Conservation (phyloP, 495 filamentous ascomycete genomes). For the Aspergillus saccharolyticus region DNA sequence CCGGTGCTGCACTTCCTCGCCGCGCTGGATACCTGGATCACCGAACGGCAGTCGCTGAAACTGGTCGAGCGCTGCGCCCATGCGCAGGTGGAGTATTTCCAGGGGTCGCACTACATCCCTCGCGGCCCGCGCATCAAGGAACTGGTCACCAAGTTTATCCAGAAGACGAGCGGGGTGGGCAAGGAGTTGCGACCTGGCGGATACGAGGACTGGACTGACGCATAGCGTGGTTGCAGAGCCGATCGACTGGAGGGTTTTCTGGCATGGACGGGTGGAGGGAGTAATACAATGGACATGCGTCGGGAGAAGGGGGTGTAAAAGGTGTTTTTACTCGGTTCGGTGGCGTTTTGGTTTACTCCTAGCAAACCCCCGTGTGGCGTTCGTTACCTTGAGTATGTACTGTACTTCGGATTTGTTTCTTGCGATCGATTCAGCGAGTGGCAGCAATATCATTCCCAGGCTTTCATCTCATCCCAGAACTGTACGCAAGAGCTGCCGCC, state of each 20-base stretch:
- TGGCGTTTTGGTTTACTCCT: too few species aligned
- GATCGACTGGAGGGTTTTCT: not conserved
- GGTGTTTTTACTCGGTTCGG: too few species aligned
- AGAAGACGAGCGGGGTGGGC: not conserved
- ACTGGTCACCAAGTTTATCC: not conserved
- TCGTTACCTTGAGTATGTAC: too few species aligned
- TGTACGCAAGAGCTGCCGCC: too few species aligned
- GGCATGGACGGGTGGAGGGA: not conserved
- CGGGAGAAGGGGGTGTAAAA: too few species aligned
- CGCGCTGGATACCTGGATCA: not conserved
- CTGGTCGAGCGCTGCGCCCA: not conserved
- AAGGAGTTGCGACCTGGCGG: not conserved
- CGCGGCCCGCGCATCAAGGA: not conserved
- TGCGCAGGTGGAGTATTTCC: slow-evolving; percentile 1
- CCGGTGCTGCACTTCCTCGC: slow-evolving; percentile 1
- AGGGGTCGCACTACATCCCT: not conserved
- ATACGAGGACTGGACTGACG: not conserved
- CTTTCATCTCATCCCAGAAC: too few species aligned
- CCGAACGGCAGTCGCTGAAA: slow-evolving; percentile 1
- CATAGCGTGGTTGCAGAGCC: not conserved
- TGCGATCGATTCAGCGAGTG: too few species aligned
- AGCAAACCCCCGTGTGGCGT: too few species aligned
- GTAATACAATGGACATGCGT: not conserved
- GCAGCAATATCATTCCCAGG: too few species aligned
- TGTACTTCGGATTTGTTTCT: too few species aligned